Conservation (phyloP, 2,329 filamentous ascomycete genomes). For the Truncatella angustata region DNA sequence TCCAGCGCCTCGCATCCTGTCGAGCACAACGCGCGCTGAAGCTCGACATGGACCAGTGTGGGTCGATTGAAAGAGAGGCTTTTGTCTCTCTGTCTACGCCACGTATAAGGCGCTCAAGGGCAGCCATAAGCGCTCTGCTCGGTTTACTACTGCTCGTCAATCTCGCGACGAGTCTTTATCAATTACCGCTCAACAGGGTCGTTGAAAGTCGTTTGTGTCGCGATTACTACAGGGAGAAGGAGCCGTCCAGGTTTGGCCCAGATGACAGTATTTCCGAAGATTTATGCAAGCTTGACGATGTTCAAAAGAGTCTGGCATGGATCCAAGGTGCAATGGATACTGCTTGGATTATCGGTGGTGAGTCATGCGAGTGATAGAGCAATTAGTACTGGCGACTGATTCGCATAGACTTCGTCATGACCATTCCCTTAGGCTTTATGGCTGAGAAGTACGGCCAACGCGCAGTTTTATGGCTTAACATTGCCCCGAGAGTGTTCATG, state of each 20-base stretch:
- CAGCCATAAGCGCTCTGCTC: conserved; percentile 29
- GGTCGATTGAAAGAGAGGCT: background rate
- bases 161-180: conserved; percentile 45
- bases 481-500: conserved; percentile 39
- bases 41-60: background rate
- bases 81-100: background rate
- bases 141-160: conserved; percentile 43
- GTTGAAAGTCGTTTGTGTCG: conserved; percentile 48
- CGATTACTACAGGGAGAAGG: conserved; percentile 43
- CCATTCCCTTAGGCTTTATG: conserved; percentile 45
- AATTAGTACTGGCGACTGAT: background rate
- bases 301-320: conserved; percentile 51
- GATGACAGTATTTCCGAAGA: conserved; percentile 46
- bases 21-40: no score
- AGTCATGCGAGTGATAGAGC: conserved; percentile 11
- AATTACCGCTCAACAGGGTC: conserved; percentile 44
- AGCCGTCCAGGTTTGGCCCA: conserved; percentile 32
- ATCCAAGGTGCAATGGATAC: conserved; percentile 51
- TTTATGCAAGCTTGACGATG: conserved; percentile 50
- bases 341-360: conserved; percentile 47
- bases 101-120: background rate
- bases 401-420: conserved; percentile 44
- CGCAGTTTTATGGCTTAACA: conserved; percentile 40
- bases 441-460: conserved; percentile 41
- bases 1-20: background rate